A percentile compares a stretch with the other conserved stretches of the same genome.
Conservation (phyloP, 1,139 yeast species). For the Geotrichum restrictum region DNA sequence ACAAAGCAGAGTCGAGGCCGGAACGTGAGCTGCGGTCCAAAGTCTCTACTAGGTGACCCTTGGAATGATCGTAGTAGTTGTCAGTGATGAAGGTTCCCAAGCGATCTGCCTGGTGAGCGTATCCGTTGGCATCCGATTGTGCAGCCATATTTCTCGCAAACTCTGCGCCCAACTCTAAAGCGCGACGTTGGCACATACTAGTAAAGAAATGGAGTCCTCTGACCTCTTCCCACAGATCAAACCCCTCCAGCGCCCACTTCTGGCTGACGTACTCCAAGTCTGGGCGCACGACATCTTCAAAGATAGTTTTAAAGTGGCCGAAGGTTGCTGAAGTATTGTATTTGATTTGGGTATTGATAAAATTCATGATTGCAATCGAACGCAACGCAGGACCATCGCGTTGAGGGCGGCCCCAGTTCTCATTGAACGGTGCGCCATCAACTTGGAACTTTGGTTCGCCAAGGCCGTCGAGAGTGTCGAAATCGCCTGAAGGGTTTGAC, state of each 20-base stretch:
- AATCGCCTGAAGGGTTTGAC: constrained; percentile 65
- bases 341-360: constrained; percentile 45
- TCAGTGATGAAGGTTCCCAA: constrained; percentile 41
- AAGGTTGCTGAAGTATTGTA: constrained; percentile 28
- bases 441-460: constrained; percentile 88
- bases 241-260: constrained; percentile 67
- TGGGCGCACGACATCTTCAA: constrained; percentile 52
- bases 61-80: constrained; percentile 33
- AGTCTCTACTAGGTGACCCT: constrained; percentile 65
- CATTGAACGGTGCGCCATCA: constrained; percentile 60
- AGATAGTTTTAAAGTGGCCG: constrained; percentile 27
- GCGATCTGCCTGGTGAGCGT: constrained; percentile 30
- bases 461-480: constrained; percentile 50
- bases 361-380: constrained; percentile 59
- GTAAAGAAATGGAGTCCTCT: constrained; percentile 74
- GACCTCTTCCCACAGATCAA: constrained; percentile 94
- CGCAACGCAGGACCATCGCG: constrained; percentile 91
- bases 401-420: constrained; percentile 92
- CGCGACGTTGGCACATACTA: constrained; percentile 64
- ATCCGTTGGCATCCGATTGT: constrained; percentile 34
- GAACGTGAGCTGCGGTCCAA: constrained; percentile 52
- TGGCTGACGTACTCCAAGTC: constrained; percentile 63
- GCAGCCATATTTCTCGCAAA: constrained; percentile 45
- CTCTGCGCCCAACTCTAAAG: constrained; percentile 56
- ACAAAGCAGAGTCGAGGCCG: constrained; percentile 77